Base-by-base conservation (phyloP, 495 filamentous ascomycete genomes). In the Haplographium delicatum region DNA sequence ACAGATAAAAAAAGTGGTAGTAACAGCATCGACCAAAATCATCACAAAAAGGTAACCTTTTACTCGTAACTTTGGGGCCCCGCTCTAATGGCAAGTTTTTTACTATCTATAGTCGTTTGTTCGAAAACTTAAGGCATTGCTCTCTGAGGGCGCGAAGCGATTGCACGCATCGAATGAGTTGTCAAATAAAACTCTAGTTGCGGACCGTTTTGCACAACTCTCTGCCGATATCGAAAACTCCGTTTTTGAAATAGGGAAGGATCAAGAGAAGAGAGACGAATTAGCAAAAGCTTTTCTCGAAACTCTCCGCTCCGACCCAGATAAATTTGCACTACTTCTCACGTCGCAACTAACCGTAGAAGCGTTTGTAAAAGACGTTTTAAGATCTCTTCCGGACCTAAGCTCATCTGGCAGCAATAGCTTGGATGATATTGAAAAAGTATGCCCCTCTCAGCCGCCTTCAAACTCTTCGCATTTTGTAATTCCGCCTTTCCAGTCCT, bases 351-450 rank as follows among this genome's bases (percentile, higher is more conserved):
- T 35, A 9, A 23, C 7, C n/a, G 16, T 18, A 33, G 20, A 37
- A 24, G 28, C 16, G 4, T 23, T 47, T 20, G 30, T 22, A 8
- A 27, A 24, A 3, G 20, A 23, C 11, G 16, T 34, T 7, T 43
- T 26, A 33, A 35, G 15, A 11, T 16, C 11, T 11, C 20, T 4
- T 18, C n/a, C 20, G 28, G 26, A 31, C n/a, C 44, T 3, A 35
- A 45, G 25, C 27, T 45, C 43, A 11, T 15, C 43, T 33, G 33
- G 27, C 43, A 45, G 43, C 16, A 45, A 33, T 19, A 16, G 25
- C 5, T 24, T 11, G 23, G 43, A 45, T 10, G 27, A 45, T 15
- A 45, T 45, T 20, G 23, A n/a, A 24, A 13, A 45, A 45, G 43
- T 45, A 45, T 22, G 43, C 27, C 28, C 16, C 19, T 45, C 43